A percentile compares a stretch with the other conserved stretches of the same genome.
These are phyloP conservation scores for Suhomyces sp. DNA, from an alignment of 805 yeast species.

Conservation along the genomic window DNA sequence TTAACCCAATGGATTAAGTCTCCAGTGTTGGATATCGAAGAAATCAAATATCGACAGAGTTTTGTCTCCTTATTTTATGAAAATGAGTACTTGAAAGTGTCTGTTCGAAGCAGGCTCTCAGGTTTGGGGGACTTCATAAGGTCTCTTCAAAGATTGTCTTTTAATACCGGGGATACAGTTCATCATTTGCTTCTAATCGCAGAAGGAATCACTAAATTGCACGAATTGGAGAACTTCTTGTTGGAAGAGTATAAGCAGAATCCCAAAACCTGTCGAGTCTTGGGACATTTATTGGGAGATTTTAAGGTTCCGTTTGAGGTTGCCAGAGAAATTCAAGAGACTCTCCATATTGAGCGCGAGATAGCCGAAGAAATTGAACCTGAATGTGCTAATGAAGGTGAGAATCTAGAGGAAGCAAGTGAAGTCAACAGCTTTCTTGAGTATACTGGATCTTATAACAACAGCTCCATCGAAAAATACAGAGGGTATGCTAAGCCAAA, in stretches of 20 bases:
- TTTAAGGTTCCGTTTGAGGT: constrained; percentile 41
- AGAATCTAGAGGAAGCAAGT: constrained; percentile 3
- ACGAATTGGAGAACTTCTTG: constrained; percentile 16
- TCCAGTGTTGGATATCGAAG: constrained; percentile 63
- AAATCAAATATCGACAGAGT: constrained; percentile 51
- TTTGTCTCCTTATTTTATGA: constrained; percentile 33
- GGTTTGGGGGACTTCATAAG: constrained; percentile 58
- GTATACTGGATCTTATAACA: constrained; percentile 19
- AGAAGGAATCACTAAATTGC: constrained; percentile 28
- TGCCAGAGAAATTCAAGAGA: constrained; percentile 41
- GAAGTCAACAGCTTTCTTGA: background rate
- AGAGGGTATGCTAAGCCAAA: constrained; percentile 13
- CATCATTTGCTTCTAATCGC: constrained; percentile 31
- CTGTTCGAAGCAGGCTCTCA: constrained; percentile 37
- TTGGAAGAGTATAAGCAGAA: constrained; percentile 19
- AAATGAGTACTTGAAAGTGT: constrained; percentile 18
- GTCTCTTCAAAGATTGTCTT: constrained; percentile 51
- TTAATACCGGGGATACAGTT: constrained; percentile 35
- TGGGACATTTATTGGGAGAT: constrained; percentile 21
- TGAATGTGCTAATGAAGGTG: constrained; percentile 5
- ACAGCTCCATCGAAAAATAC: constrained; percentile 20
- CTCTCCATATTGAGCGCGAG: constrained; percentile 22
- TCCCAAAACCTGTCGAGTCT: constrained; percentile 20
- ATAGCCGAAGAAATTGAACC: constrained; percentile 7
- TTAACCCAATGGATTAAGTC: constrained; percentile 78